phyloP scores from a whole-genome alignment of 176 grass and related monocot genomes.

The Paspalum vaginatum region DNA sequence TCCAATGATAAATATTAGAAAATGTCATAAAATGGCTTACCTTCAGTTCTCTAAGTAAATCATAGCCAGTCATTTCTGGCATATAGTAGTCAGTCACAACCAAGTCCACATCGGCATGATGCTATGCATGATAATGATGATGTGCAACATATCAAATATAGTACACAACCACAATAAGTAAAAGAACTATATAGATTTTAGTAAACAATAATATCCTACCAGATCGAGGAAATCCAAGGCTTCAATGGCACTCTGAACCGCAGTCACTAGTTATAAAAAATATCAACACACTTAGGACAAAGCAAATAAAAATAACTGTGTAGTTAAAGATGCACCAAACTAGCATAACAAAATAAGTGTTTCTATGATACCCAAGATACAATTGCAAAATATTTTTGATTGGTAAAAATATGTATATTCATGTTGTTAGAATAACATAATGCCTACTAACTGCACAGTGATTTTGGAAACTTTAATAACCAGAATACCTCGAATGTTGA shows the following conservation, averaged over 20 bases:
- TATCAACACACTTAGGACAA: neutral
- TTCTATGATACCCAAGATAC: no score
- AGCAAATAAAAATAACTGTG: neutral
- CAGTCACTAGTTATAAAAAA: neutral
- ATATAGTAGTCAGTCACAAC: neutral
- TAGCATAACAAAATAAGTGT: no score
- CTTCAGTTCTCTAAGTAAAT: constrained; percentile 24
- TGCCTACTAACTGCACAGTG: no score
- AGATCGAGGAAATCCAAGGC: neutral
- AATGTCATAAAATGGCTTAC: neutral
- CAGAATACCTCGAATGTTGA: no score
- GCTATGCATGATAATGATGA: neutral
- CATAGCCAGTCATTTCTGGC: neutral
- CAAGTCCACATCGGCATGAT: neutral
- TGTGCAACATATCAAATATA: neutral
- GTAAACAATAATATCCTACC: neutral
- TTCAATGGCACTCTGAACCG: neutral
- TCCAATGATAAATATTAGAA: neutral
- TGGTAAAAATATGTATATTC: no score
- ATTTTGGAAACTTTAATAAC: no score
- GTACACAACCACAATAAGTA: neutral
- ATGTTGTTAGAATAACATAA: no score
- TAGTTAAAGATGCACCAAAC: neutral
- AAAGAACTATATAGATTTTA: neutral
- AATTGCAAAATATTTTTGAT: no score